Conservation (phyloP, 2,329 filamentous ascomycete genomes). For the Verticillium tricorpus region DNA sequence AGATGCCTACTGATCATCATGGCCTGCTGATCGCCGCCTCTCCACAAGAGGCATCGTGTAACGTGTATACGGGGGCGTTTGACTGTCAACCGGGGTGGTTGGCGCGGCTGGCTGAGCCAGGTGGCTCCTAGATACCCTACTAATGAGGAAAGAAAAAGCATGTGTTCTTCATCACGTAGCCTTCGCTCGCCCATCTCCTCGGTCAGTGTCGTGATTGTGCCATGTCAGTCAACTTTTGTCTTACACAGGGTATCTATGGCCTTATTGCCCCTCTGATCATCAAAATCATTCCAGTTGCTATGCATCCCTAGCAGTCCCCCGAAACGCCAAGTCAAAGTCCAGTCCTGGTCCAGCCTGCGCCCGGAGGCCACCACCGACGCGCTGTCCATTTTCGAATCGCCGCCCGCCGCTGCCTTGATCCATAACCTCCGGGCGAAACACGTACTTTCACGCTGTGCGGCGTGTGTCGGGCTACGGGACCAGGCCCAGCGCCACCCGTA, state of each 20-base stretch:
- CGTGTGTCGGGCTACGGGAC: background rate
- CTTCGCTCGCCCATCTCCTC: background rate
- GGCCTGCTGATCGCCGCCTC: background rate
- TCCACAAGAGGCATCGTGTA: background rate
- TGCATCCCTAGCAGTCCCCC: background rate
- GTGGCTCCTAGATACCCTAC: background rate
- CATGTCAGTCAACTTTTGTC: background rate
- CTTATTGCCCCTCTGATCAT: background rate
- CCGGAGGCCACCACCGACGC: background rate
- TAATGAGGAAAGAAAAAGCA: background rate
- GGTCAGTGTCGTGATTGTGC: background rate
- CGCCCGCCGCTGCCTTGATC: too few species aligned
- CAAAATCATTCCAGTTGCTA: background rate
- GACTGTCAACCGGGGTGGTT: background rate
- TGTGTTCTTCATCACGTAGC: background rate
- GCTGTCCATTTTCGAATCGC: background rate
- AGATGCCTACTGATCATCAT: conserved; percentile 1
- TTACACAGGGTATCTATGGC: background rate
- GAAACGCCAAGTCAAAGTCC: background rate
- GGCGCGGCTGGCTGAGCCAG: background rate
- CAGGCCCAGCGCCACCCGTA: background rate
- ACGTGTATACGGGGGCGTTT: background rate
- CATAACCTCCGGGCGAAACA: background rate
- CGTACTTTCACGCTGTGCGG: background rate
- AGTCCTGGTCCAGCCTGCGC: background rate